These are phyloP conservation scores for Tricholoma sp. DNA, from an alignment of 768 basidiomycete species.

Conservation along the genomic window DNA sequence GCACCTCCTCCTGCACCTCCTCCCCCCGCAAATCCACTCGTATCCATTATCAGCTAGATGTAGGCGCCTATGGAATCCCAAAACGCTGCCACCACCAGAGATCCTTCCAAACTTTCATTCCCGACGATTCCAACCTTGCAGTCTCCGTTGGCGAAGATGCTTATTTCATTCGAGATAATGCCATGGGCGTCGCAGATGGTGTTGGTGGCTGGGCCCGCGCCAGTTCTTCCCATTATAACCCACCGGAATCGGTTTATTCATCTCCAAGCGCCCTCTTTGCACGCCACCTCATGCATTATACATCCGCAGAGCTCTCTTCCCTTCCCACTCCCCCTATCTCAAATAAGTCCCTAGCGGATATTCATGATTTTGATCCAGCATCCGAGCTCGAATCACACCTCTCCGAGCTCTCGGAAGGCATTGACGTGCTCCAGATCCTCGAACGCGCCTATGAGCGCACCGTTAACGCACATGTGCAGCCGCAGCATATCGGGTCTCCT, in stretches of 20 bases:
- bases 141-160: conserved; percentile 92
- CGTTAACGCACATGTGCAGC: conserved; percentile 51
- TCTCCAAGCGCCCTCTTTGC: conserved; percentile 57
- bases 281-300: conserved; percentile 81
- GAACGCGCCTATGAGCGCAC: conserved; percentile 68
- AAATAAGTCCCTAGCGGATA: not conserved
- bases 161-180: conserved; percentile 76
- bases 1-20: not conserved
- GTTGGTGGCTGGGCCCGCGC: conserved; percentile 81
- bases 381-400: conserved; percentile 33
- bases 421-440: conserved; percentile 63
- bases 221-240: conserved; percentile 6
- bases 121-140: conserved; percentile 39
- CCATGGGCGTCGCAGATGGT: conserved; percentile 93
- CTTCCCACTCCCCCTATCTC: conserved; percentile 8
- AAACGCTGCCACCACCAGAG: conserved; percentile 38
- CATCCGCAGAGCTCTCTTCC: conserved; percentile 47
- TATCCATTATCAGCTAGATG: conserved; percentile 47
- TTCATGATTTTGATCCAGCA: not conserved
- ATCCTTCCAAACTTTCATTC: conserved; percentile 23
- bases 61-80: conserved; percentile 83
- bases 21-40: not conserved
- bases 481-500: conserved; percentile 7
- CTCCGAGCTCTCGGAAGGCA: conserved; percentile 64
- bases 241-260: conserved; percentile 18